Conservation (phyloP, 192 early-diverging fungal species). For the Pilobolus umbonatus region DNA sequence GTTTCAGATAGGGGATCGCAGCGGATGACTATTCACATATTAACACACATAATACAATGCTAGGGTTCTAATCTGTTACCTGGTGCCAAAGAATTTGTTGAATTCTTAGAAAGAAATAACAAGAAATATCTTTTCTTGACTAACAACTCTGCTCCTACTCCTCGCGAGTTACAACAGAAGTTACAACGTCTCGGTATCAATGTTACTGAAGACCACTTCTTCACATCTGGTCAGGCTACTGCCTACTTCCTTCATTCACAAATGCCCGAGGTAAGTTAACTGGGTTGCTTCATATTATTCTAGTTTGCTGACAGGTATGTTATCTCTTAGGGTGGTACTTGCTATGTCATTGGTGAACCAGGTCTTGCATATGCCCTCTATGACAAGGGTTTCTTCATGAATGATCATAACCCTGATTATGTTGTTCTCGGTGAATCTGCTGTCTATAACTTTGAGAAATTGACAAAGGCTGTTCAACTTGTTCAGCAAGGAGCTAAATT, state of each 20-base stretch:
- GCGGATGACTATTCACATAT: neutral
- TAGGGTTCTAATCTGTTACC: constrained; percentile 45
- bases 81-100: constrained; percentile 55
- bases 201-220: constrained; percentile 48
- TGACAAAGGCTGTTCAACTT: constrained; percentile 50
- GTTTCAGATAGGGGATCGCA: neutral
- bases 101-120: constrained; percentile 42
- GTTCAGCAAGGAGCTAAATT: constrained; percentile 51
- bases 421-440: constrained; percentile 57
- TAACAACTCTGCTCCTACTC: constrained; percentile 60
- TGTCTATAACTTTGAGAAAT: constrained; percentile 48
- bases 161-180: constrained; percentile 54
- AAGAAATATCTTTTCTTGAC: constrained; percentile 61
- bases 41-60: neutral
- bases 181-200: constrained; percentile 48
- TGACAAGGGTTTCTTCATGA: constrained; percentile 57
- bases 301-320: neutral
- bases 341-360: constrained; percentile 58
- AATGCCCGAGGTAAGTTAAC: constrained; percentile 39
- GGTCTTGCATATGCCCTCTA: constrained; percentile 56
- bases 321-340: constrained; percentile 30
- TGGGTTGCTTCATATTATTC: neutral
- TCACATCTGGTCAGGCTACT: constrained; percentile 53
- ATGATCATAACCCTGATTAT: constrained; percentile 53
- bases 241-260: constrained; percentile 53